Evolutionary conservation across 495 filamentous ascomycete genomes (phyloP).

Genomic region (Penicillium psychrofluorescens): DNA sequence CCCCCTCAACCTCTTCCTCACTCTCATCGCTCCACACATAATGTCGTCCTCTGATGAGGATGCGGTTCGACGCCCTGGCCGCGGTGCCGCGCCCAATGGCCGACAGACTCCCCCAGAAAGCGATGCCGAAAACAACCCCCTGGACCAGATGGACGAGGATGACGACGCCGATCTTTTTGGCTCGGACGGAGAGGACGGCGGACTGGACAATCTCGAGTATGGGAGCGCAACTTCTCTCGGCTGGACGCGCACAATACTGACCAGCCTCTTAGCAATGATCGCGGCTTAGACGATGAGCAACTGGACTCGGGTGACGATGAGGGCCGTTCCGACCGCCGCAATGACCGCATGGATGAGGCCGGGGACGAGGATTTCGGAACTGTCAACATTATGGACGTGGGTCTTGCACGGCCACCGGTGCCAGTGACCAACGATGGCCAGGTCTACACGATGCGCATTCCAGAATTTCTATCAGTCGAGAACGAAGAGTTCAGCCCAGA

Average conservation of each 20-base stretch:
- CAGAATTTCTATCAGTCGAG: constrained; percentile 70
- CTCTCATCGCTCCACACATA: not conserved
- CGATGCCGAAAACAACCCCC: constrained; percentile 18
- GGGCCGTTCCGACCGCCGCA: constrained; percentile 44
- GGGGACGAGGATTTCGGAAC: constrained; percentile 40
- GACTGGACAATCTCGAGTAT: constrained; percentile 33
- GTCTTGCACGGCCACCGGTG: constrained; percentile 56
- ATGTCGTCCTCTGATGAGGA: constrained; percentile 41
- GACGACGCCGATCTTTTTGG: constrained; percentile 63
- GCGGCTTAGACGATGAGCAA: constrained; percentile 63
- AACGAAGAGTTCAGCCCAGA: constrained; percentile 65
- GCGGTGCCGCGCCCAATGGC: constrained; percentile 12
- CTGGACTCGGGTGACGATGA: constrained; percentile 76
- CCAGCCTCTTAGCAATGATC: constrained; percentile 36
- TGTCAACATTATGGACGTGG: constrained; percentile 49
- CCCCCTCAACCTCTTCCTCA: not conserved
- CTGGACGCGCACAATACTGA: constrained; percentile 20
- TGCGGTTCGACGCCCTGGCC: constrained; percentile 32
- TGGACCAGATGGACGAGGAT: constrained; percentile 41
- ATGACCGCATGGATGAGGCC: constrained; percentile 41
- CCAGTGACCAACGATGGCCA: constrained; percentile 66
- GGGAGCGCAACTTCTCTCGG: constrained; percentile 10
- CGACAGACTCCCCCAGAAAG: constrained; percentile 26
- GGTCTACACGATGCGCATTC: constrained; percentile 74
- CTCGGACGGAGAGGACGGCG: constrained; percentile 36